Conservation (phyloP, 2,329 filamentous ascomycete genomes). For the Diaporthe sp. region DNA sequence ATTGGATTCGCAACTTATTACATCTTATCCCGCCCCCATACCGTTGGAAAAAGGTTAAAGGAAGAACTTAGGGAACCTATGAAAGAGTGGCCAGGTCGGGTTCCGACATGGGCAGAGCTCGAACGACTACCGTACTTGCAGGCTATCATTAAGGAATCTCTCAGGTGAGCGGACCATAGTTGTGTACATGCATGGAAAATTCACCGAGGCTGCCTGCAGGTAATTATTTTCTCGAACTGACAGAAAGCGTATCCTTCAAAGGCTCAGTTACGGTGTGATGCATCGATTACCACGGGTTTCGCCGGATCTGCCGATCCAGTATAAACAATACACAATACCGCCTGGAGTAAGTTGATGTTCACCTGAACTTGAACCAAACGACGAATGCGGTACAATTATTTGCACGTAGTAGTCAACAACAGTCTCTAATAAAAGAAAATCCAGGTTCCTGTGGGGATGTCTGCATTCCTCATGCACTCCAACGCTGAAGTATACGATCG, state of each 20-base stretch:
- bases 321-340: constrained; percentile 9
- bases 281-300: constrained; percentile 12
- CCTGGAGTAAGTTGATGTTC: not conserved
- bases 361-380: too few species aligned
- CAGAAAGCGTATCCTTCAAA: not conserved
- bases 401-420: not conserved
- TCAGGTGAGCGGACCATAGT: constrained; percentile 25
- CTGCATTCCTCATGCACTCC: constrained; percentile 22
- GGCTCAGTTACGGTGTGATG: constrained; percentile 22
- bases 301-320: not conserved
- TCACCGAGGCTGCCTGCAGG: too few species aligned
- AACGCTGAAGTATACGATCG: constrained; percentile 28
- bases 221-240: too few species aligned
- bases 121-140: constrained; percentile 35
- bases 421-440: not conserved
- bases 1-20: not conserved
- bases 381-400: not conserved
- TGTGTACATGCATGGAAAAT: too few species aligned
- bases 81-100: not conserved
- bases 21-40: not conserved
- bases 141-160: constrained; percentile 38
- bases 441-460: constrained; percentile 35
- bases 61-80: not conserved
- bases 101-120: constrained; percentile 30
- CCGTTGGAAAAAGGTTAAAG: not conserved